These are phyloP conservation scores for Penicillium hordei DNA, from an alignment of 2,329 filamentous ascomycete genomes.

Conservation along the genomic window DNA sequence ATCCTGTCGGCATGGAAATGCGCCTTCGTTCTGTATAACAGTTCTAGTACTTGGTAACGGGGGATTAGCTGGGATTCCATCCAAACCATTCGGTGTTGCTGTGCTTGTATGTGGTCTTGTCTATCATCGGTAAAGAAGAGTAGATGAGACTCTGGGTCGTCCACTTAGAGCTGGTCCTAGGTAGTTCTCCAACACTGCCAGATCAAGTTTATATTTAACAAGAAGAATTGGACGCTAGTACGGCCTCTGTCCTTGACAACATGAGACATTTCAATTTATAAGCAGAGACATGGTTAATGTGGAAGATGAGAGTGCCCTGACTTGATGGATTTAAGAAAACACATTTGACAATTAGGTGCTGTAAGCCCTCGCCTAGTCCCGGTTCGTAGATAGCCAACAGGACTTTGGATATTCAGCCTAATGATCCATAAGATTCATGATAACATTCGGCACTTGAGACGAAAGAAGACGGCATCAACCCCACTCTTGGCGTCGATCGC, in stretches of 20 bases:
- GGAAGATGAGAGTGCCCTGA: background rate
- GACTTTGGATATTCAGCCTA: background rate
- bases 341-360: background rate
- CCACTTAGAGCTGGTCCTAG: background rate
- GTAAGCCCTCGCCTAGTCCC: background rate
- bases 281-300: background rate
- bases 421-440: background rate
- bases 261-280: too few relatives aligned
- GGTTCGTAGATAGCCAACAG: background rate
- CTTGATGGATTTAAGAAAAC: background rate
- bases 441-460: background rate
- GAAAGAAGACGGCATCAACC: background rate
- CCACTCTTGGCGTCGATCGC: conserved; percentile 3
- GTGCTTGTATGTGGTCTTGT: background rate
- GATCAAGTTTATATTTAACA: background rate
- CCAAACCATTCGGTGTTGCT: background rate
- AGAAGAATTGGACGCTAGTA: background rate
- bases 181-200: background rate
- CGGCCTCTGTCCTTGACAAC: background rate
- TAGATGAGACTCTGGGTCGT: background rate
- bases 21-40: background rate
- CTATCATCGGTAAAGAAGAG: background rate
- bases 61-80: background rate
- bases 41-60: background rate
- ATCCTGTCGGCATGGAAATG: background rate